Percentiles rank a stretch among this genome's conserved stretches.
Evolutionary conservation across 129 eudicot genomes (phyloP).

Genomic region (Mikania micrantha): DNA sequence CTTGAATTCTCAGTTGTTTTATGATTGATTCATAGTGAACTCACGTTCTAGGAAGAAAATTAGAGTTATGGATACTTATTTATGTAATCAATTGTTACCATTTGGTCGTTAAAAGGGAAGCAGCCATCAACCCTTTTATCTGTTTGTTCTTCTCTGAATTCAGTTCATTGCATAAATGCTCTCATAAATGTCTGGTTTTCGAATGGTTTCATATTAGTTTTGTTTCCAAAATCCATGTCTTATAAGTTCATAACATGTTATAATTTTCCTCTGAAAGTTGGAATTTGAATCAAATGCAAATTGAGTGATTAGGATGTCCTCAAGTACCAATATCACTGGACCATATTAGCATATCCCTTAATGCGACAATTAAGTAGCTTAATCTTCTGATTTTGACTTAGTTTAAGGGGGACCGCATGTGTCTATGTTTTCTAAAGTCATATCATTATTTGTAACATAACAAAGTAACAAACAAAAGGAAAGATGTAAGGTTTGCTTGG

Average conservation of each 20-base stretch:
- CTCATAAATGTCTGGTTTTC: too few species aligned
- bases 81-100: neutral
- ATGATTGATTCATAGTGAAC: slow-evolving; percentile 11
- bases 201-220: neutral
- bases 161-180: too few species aligned
- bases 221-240: neutral
- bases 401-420: neutral
- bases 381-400: neutral
- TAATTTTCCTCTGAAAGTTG: neutral
- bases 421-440: too few species aligned
- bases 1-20: too few species aligned
- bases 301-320: neutral
- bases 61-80: neutral
- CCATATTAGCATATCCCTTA: neutral
- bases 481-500: too few species aligned
- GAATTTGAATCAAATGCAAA: neutral
- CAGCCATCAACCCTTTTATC: too few species aligned
- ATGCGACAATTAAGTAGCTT: neutral
- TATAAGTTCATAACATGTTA: neutral
- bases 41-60: slow-evolving; percentile 8
- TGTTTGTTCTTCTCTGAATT: too few species aligned
- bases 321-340: neutral
- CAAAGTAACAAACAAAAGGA: too few species aligned
- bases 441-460: too few species aligned
- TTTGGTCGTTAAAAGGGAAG: neutral